Base-by-base conservation (phyloP, 2,329 filamentous ascomycete genomes). In the Epichloe hybrida region DNA sequence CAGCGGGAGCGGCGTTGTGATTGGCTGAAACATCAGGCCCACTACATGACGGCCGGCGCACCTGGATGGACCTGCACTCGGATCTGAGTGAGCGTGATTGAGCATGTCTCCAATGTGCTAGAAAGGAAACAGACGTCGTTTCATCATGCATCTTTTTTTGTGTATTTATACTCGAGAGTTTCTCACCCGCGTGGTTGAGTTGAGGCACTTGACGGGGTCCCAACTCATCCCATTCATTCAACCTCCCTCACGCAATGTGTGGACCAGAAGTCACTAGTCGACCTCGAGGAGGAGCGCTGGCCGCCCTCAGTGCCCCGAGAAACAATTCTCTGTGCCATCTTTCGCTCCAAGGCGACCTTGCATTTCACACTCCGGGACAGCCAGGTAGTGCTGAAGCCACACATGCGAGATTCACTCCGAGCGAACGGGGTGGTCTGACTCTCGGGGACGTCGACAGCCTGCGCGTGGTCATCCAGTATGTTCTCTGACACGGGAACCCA, bases 391-490 rank as follows among this genome's bases (percentile, higher is more conserved):
- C 54, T 7, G 60, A 58, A 2, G 71, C 72, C 3, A 75, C 72
- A 2, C 71, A 74, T 47, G 68, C 66, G 6, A 63, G 69, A 6
- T 64, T 73, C 13, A 72, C 66, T 0, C 64, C 65, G 3, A 61
- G 58, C 23, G 55, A 59, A 1, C 54, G 52, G 5, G 56, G 49
- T 9, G 53, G 54, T 12, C 27, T 31, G 27, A 9, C 27, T 31
- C 49, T 54, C 5, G 54, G 50, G 7, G 35, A 36, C 4, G 46
- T 64, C 0, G 56, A 53, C 1, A 53, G 62, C 31, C 53, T 71
- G 39, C 62, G 64, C 3, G 62, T 74, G 4, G 65, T 71, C 2
- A 73, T 75, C 13, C 72, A 75, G 72, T 75, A 56, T 57, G 70
- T 34, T 20, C 21, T 21, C n/a, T 31, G 20, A 6, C 4, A 23